Percentiles rank a stretch among this genome's conserved stretches.
Conservation (phyloP, 2,329 filamentous ascomycete genomes). For the Colletotrichum melonis region DNA sequence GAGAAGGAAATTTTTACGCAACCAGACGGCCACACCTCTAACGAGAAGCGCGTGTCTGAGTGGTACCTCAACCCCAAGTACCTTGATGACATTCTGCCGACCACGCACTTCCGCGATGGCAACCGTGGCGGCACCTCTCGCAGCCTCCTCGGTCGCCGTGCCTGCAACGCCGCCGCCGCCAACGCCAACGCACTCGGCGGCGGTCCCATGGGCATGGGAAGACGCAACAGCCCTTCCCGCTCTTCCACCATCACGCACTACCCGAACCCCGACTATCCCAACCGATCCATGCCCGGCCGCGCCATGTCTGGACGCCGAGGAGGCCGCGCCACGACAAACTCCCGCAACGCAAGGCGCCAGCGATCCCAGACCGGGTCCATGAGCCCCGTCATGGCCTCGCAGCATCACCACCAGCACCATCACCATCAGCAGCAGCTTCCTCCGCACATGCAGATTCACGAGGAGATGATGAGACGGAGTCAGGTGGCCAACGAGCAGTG, state of each 20-base stretch:
- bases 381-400: neutral
- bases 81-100: constrained; percentile 81
- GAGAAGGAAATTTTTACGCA: constrained; percentile 52
- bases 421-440: neutral
- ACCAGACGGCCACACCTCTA: constrained; percentile 41
- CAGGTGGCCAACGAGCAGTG: neutral
- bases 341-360: constrained; percentile 13
- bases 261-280: constrained; percentile 37
- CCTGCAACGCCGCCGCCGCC: constrained; percentile 15
- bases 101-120: constrained; percentile 72
- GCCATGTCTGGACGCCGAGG: constrained; percentile 48
- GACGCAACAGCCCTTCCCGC: constrained; percentile 41
- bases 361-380: constrained; percentile 10
- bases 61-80: constrained; percentile 84
- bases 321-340: constrained; percentile 45
- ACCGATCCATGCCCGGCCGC: constrained; percentile 43
- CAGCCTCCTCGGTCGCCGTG: neutral
- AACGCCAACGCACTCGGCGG: constrained; percentile 23
- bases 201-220: neutral
- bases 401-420: neutral
- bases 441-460: neutral
- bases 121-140: constrained; percentile 18
- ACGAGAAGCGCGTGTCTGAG: constrained; percentile 70
- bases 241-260: constrained; percentile 9
- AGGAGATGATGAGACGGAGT: neutral